phyloP scores from a whole-genome alignment of 768 basidiomycete genomes.

The Amanita brunnescens region DNA sequence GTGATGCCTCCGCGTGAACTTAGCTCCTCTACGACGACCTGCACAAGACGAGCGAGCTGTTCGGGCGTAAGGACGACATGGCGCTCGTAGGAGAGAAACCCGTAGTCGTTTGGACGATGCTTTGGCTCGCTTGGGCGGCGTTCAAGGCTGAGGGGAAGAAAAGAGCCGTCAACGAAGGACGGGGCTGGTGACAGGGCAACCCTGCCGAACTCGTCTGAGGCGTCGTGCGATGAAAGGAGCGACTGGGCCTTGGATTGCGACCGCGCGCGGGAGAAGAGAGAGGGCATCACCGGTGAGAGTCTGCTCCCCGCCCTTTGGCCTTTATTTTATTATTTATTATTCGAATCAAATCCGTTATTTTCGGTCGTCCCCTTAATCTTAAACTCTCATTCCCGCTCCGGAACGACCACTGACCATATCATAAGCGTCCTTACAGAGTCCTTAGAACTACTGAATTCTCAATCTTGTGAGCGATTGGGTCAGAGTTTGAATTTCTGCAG shows the following conservation, averaged over 20 bases:
- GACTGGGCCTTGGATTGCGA: constrained; percentile 48
- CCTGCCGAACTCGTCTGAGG: constrained; percentile 60
- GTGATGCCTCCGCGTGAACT: constrained; percentile 68
- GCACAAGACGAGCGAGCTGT: constrained; percentile 64
- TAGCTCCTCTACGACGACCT: constrained; percentile 61
- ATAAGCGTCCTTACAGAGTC: too few relatives aligned
- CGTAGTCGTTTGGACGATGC: constrained; percentile 47
- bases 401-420: too few relatives aligned
- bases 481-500: too few relatives aligned
- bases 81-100: constrained; percentile 64
- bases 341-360: too few relatives aligned
- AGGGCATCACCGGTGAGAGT: constrained; percentile 47
- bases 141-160: constrained; percentile 45
- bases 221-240: constrained; percentile 10
- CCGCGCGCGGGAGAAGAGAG: constrained; percentile 63
- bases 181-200: constrained; percentile 38
- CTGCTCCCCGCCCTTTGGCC: constrained; percentile 15
- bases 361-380: too few relatives aligned
- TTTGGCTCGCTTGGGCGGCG: constrained; percentile 26
- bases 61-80: constrained; percentile 74
- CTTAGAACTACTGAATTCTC: too few relatives aligned
- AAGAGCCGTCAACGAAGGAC: constrained; percentile 39
- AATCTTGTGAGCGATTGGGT: too few relatives aligned
- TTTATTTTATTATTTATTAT: too few relatives aligned
- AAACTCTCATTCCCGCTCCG: too few relatives aligned